phyloP scores from a whole-genome alignment of 2,329 filamentous ascomycete genomes.

The Penicillium paneum region DNA sequence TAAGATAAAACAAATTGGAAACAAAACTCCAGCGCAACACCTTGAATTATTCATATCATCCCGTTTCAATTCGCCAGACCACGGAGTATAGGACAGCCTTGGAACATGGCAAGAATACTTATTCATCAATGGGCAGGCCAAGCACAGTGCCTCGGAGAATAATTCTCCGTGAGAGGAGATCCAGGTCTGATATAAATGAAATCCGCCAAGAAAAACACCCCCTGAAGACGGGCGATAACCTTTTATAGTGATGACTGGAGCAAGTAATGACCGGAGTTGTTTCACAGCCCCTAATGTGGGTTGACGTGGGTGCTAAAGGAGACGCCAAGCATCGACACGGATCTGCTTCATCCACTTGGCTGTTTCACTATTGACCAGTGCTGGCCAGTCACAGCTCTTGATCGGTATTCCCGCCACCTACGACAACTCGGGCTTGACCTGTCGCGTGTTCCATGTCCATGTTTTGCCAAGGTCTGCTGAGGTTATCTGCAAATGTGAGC shows the following conservation, averaged over 20 bases:
- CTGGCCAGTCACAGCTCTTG: slow-evolving; percentile 12
- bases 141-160: not conserved
- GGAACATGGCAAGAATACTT: not conserved
- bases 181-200: slow-evolving; percentile 20
- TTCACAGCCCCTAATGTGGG: not conserved
- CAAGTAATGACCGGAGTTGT: not conserved
- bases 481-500: not conserved
- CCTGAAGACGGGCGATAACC: not conserved
- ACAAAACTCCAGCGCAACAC: not conserved
- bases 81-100: not conserved
- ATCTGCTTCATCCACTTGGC: slow-evolving; percentile 4
- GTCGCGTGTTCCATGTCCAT: slow-evolving; percentile 13
- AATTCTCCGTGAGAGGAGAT: slow-evolving; percentile 7
- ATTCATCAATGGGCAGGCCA: not conserved
- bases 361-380: slow-evolving; percentile 19
- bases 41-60: not conserved
- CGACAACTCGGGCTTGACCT: slow-evolving; percentile 4
- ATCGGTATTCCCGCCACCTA: slow-evolving; percentile 5
- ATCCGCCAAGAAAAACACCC: slow-evolving; percentile 8
- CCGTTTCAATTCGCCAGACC: not conserved
- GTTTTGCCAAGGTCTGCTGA: not conserved
- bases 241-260: not conserved
- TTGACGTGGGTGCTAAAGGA: slow-evolving; percentile 5
- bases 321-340: slow-evolving; percentile 7
- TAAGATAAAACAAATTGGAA: not conserved